Percentiles rank a stretch among this genome's conserved stretches.
Evolutionary conservation across 352 stramenopile genomes (phyloP).

Genomic region (Globisporangium nunn): DNA sequence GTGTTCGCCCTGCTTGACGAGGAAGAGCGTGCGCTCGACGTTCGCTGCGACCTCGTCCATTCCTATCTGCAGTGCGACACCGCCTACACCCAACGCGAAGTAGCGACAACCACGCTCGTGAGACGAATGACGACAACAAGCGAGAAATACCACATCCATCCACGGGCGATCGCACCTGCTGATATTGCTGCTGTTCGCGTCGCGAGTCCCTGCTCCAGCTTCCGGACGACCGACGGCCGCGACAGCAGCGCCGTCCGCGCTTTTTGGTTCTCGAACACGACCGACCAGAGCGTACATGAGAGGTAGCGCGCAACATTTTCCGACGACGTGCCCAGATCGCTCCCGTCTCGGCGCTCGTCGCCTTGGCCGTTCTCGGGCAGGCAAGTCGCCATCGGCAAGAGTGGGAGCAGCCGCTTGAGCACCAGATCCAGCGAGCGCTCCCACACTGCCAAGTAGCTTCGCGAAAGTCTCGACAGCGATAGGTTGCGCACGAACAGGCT

Average conservation of each 20-base stretch:
- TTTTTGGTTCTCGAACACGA: conserved; percentile 66
- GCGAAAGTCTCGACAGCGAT: conserved; percentile 39
- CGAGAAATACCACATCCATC: too few relatives aligned
- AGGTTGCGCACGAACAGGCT: conserved; percentile 56
- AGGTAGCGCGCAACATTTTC: conserved; percentile 8
- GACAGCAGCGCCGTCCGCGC: conserved; percentile 34
- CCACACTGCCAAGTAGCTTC: conserved; percentile 55
- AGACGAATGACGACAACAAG: too few relatives aligned
- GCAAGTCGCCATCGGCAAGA: neutral
- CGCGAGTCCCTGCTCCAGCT: conserved; percentile 24
- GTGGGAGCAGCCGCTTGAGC: conserved; percentile 16
- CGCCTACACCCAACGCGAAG: too few relatives aligned
- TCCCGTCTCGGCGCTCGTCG: neutral
- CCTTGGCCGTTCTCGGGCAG: neutral
- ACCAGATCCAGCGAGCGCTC: conserved; percentile 34
- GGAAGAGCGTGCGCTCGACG: conserved; percentile 7
- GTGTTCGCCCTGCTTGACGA: conserved; percentile 1
- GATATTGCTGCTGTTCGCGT: neutral
- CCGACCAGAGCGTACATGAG: conserved; percentile 36
- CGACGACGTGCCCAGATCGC: neutral
- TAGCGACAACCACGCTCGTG: too few relatives aligned
- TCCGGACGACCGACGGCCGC: conserved; percentile 18
- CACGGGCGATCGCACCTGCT: neutral
- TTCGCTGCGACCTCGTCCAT: conserved; percentile 4
- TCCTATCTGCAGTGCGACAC: neutral